Conservation (phyloP, 2,329 filamentous ascomycete species). For the Clonostachys chloroleuca region DNA sequence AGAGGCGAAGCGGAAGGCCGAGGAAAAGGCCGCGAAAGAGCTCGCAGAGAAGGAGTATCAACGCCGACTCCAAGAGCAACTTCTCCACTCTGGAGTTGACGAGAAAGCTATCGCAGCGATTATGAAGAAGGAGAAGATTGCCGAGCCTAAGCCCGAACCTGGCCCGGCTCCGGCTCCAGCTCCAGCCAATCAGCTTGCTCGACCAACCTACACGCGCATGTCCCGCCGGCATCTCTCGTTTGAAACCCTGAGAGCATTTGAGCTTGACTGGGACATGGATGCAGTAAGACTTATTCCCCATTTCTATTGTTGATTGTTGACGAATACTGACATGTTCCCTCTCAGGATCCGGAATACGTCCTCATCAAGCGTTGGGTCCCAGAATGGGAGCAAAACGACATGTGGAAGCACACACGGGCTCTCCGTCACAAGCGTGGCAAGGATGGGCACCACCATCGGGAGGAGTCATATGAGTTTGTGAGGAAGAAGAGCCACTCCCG, state of each 20-base stretch:
- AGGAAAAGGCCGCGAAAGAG: slow-evolving; percentile 42
- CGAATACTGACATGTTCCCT: slow-evolving; percentile 19
- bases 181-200: slow-evolving; percentile 10
- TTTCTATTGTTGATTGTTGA: neutral
- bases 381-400: slow-evolving; percentile 64
- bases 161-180: neutral
- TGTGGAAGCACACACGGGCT: slow-evolving; percentile 67
- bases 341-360: slow-evolving; percentile 62
- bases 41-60: slow-evolving; percentile 49
- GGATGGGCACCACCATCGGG: slow-evolving; percentile 34
- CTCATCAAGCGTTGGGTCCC: slow-evolving; percentile 71
- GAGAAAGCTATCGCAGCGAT: slow-evolving; percentile 56
- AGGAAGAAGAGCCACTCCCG: slow-evolving; percentile 48
- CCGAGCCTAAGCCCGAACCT: slow-evolving; percentile 11
- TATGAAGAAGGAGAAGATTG: slow-evolving; percentile 49
- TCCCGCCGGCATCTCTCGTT: slow-evolving; percentile 55
- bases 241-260: slow-evolving; percentile 52
- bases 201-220: slow-evolving; percentile 62
- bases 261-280: slow-evolving; percentile 55
- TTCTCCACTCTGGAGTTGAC: slow-evolving; percentile 53
- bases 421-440: slow-evolving; percentile 53
- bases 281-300: slow-evolving; percentile 30
- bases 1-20: slow-evolving; percentile 34
- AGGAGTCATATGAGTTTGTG: slow-evolving; percentile 49
- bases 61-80: slow-evolving; percentile 50